Base-by-base conservation (phyloP, 176 grass and related monocot genomes). In the Phoenix roebelenii region DNA sequence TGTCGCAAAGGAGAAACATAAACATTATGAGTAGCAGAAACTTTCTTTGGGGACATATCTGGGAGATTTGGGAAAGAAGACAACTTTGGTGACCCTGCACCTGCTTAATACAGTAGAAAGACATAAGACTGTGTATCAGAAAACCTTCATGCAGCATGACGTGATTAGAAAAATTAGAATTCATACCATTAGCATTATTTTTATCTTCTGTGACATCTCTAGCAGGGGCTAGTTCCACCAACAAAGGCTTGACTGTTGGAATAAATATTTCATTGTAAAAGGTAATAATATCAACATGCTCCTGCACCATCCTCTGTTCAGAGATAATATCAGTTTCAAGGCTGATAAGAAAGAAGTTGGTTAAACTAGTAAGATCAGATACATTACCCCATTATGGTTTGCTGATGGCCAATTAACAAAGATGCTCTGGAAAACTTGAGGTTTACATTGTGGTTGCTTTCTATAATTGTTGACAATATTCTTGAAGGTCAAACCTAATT, bases 41-140 rank as follows among this genome's bases (percentile, higher is more conserved):
- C 83, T 85, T 97, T 97, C 70, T 90, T 91, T 7, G 92, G 92
- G 28, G 92, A 97, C 92, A 97, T 85, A 72, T 88, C 92, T 67
- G 92, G 92, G 66, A 97, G 72, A 77, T 85, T 97, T 72, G 80
- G 76, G 60, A 97, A 87, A 71, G 87, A 78, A 58, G 80, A 80
- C 57, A 83, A 61, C 70, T 83, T 97, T 30, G 92, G 86, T 66
- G 92, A 97, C 55, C 84, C 80, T 72, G 72, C 73, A 16, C 74
- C 80, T 90, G 64, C 49, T 83, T 15, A 49, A n/a, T 5, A 84
- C 25, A 44, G 70, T 62, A 66, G 18, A 75, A 50, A 69, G 23
- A 74, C 58, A 70, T 20, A 39, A 39, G 15, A 7, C n/a, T 25
- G 50, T 65, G 64, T 25, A 82, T 66, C 49, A 77, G 61, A 23